Percentiles rank a stretch among this genome's conserved stretches.
Conservation (phyloP, 176 grass and related monocot species). For the Secale cereale region DNA sequence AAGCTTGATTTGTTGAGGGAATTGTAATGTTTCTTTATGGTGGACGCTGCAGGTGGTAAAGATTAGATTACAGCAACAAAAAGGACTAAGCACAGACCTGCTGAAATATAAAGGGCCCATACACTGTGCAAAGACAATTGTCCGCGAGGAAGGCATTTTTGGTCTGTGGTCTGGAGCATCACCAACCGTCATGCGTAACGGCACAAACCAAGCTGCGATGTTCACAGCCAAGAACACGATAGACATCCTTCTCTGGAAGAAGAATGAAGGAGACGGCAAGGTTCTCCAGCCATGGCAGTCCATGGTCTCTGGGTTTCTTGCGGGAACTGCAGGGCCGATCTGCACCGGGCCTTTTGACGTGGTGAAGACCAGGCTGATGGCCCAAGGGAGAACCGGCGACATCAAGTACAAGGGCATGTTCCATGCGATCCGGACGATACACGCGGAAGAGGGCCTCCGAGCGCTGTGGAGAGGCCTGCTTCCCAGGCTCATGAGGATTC, state of each 20-base stretch:
- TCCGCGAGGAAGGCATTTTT: conserved; percentile 73
- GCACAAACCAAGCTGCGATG: conserved; percentile 97
- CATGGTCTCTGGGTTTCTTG: conserved; percentile 93
- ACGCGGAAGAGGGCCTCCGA: conserved; percentile 70
- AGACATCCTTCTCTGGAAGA: conserved; percentile 88
- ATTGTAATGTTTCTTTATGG: conserved; percentile 9
- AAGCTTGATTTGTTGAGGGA: background rate
- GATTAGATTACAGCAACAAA: conserved; percentile 89
- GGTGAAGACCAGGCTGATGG: conserved; percentile 93
- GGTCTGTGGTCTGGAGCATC: conserved; percentile 86
- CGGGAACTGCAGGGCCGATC: conserved; percentile 87
- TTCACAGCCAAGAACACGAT: conserved; percentile 94
- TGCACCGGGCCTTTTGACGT: conserved; percentile 95
- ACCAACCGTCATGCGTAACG: conserved; percentile 94
- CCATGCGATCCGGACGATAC: conserved; percentile 77
- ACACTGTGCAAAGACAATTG: conserved; percentile 77
- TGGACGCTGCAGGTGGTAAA: conserved; percentile 70
- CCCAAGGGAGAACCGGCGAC: conserved; percentile 68
- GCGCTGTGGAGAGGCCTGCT: conserved; percentile 92
- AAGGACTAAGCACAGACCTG: conserved; percentile 72
- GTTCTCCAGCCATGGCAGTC: conserved; percentile 93
- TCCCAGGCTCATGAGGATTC: conserved; percentile 98
- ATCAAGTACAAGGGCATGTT: conserved; percentile 80
- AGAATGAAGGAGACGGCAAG: conserved; percentile 82
- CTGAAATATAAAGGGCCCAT: conserved; percentile 81